Base-by-base conservation (phyloP, 345 rosid genomes). In the Gossypium bickii region DNA sequence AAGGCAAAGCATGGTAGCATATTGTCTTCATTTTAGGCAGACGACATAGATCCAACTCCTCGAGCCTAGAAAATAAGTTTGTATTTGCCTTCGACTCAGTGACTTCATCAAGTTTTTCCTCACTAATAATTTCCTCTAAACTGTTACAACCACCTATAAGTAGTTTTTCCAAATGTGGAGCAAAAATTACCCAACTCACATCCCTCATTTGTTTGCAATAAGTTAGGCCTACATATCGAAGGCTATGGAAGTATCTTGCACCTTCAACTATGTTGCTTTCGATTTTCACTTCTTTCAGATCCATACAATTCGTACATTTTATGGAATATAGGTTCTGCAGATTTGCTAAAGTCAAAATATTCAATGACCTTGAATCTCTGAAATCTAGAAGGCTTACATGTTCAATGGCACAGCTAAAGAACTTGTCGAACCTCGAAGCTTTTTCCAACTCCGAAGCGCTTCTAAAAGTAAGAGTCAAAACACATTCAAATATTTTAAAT, bases 121-220 rank as follows among this genome's bases (percentile, higher is more conserved):
- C 7, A 24, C 16, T 11, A 2, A 58, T 22, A 2, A 58, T 10
- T 58, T 58, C 15, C 24, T 22, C 62, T 2, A 58, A 22, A 9
- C 3, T 7, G 0, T 2, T 0, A 7, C 62, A 58, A 0, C 0
- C 0, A 1, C 0, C 0, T 22, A 58, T 3, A 11, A 1, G 0
- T 17, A n/a, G n/a, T n/a, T n/a, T n/a, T n/a, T n/a, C n/a, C n/a
- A n/a, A n/a, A n/a, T n/a, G n/a, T n/a, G n/a, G n/a, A n/a, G n/a
- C n/a, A n/a, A n/a, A n/a, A n/a, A n/a, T n/a, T n/a, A n/a, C n/a
- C n/a, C n/a, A n/a, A n/a, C n/a, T n/a, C n/a, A n/a, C n/a, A n/a
- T n/a, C n/a, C n/a, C n/a, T n/a, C n/a, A n/a, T n/a, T n/a, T n/a
- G n/a, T n/a, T n/a, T n/a, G n/a, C n/a, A n/a, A n/a, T n/a, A n/a